Base-by-base conservation (phyloP, 78 protist species). In the Protostelium mycophagum region DNA sequence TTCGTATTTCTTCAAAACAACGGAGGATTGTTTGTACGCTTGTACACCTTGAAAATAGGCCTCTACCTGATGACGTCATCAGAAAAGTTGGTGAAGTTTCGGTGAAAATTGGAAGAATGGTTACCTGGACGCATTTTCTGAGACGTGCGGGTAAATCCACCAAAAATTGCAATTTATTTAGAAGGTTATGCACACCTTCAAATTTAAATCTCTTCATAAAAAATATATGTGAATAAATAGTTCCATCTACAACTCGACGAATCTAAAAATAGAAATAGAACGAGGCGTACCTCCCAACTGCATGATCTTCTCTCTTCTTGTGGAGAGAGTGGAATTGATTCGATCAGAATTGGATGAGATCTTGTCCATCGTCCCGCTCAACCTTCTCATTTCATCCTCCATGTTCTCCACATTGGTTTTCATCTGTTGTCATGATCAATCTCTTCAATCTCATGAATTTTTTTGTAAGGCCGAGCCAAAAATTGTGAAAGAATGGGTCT, bases 401-500 rank as follows among this genome's bases (percentile, higher is more conserved):
- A 97, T 96, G n/a, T 73, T 88, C 86, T 92, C 98, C 28, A 98
- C 97, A 35, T 96, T 91, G 35, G 83, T 63, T 86, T 97, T 97
- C 98, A 97, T 97, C 90, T 36, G 85, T 5, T 51, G 73, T 51
- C 73, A 51, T 51, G 31, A 16, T 51, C 73, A 5, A 51, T 51
- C 73, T 1, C 1, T 29, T 29, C 87, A 29, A 28, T n/a, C 29
- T 86, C 29, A 86, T 29, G 10, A 83, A 83, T 86, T 9, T 83
- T 28, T 9, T 29, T 83, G 28, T 83, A 83, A n/a, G n/a, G n/a
- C n/a, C n/a, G n/a, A n/a, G n/a, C n/a, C n/a, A n/a, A n/a, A n/a
- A n/a, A n/a, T n/a, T n/a, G n/a, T n/a, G n/a, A n/a, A n/a, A n/a
- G n/a, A n/a, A n/a, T n/a, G n/a, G n/a, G n/a, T n/a, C n/a, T n/a